Percentiles rank a stretch among this genome's conserved stretches.
phyloP scores from a whole-genome alignment of 1,139 yeast genomes.

The Saccharomyces uvarum region DNA sequence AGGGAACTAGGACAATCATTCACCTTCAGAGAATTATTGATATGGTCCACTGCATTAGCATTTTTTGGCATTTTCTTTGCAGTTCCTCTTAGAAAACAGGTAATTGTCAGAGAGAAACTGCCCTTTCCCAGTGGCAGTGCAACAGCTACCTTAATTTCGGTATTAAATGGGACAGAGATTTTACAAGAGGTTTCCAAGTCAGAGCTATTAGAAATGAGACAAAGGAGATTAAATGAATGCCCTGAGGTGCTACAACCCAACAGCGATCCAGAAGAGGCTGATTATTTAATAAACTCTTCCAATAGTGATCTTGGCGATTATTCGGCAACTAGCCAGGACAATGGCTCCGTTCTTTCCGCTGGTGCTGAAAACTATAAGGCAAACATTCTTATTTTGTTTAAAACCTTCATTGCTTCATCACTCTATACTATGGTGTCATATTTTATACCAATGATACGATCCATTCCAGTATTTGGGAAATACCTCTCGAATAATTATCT shows the following conservation, averaged over 20 bases:
- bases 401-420: slow-evolving; percentile 65
- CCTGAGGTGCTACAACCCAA: slow-evolving; percentile 28
- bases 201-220: slow-evolving; percentile 25
- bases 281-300: slow-evolving; percentile 5
- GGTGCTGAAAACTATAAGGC: slow-evolving; percentile 15
- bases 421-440: slow-evolving; percentile 62
- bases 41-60: slow-evolving; percentile 84
- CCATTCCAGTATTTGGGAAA: slow-evolving; percentile 69
- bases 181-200: slow-evolving; percentile 37
- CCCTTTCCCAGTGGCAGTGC: slow-evolving; percentile 96
- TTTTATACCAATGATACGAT: slow-evolving; percentile 61
- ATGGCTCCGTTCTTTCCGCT: background rate
- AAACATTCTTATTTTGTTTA: slow-evolving; percentile 49
- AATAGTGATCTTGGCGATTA: slow-evolving; percentile 2
- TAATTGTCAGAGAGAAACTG: slow-evolving; percentile 72
- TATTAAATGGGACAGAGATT: slow-evolving; percentile 63
- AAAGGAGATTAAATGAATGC: slow-evolving; percentile 24
- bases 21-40: slow-evolving; percentile 45
- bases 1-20: slow-evolving; percentile 34
- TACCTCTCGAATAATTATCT: slow-evolving; percentile 57
- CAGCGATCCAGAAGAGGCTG: slow-evolving; percentile 11
- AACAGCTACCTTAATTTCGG: slow-evolving; percentile 86
- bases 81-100: slow-evolving; percentile 76
- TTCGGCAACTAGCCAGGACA: background rate
- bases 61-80: slow-evolving; percentile 95